Conservation (phyloP, 2,329 filamentous ascomycete genomes). For the Monilinia aucupariae region DNA sequence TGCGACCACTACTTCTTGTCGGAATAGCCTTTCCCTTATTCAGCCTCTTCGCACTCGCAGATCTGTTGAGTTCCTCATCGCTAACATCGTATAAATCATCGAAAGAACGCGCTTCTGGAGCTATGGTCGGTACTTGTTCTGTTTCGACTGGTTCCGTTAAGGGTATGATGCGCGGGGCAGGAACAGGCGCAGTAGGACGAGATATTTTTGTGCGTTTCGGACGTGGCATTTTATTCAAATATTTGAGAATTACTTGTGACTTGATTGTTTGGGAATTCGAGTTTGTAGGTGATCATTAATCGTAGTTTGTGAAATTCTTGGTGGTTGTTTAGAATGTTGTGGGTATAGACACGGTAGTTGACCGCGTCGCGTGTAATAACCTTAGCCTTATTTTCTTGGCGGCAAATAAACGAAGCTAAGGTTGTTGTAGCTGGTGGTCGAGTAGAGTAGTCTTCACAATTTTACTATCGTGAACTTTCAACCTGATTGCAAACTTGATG, state of each 20-base stretch:
- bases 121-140: not conserved
- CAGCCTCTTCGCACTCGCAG: slow-evolving; percentile 21
- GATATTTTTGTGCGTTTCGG: slow-evolving; percentile 6
- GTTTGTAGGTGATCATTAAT: not conserved
- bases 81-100: slow-evolving; percentile 34
- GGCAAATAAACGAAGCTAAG: not conserved
- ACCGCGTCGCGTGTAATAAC: not conserved
- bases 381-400: not conserved
- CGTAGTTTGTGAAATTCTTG: not conserved
- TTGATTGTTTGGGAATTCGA: not conserved
- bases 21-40: slow-evolving; percentile 22
- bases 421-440: not conserved
- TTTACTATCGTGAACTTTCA: not conserved
- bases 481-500: not conserved
- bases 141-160: not conserved
- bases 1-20: not conserved
- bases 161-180: not conserved
- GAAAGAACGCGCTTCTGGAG: slow-evolving; percentile 18
- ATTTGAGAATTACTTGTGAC: not conserved
- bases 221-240: not conserved
- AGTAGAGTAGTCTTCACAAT: too few relatives aligned
- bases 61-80: slow-evolving; percentile 24
- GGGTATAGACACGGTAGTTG: not conserved
- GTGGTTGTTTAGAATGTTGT: not conserved
- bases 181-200: not conserved